phyloP scores from a whole-genome alignment of 2,329 filamentous ascomycete genomes.

The Arthrobotrys entomopaga region DNA sequence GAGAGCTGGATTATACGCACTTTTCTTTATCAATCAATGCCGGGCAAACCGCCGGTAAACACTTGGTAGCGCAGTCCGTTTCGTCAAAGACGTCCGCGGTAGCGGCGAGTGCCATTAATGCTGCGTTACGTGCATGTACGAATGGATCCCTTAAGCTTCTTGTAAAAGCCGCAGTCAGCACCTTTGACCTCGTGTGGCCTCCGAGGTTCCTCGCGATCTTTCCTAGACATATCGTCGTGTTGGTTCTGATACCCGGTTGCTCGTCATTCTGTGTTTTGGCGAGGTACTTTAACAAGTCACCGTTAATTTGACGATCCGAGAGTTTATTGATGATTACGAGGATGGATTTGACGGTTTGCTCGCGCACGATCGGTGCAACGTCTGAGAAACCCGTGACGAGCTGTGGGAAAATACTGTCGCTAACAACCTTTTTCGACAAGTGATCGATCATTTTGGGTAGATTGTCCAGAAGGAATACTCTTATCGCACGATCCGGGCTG shows the following conservation, averaged over 20 bases:
- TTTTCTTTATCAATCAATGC: slow-evolving; percentile 94
- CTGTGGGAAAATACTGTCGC: slow-evolving; percentile 95
- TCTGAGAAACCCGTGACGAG: slow-evolving; percentile 97
- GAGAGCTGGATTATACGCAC: slow-evolving; percentile 61
- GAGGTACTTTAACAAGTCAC: slow-evolving; percentile 86
- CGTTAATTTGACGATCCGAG: slow-evolving; percentile 91
- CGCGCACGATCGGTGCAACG: slow-evolving; percentile 85
- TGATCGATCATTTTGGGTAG: slow-evolving; percentile 91
- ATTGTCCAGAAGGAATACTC: slow-evolving; percentile 89
- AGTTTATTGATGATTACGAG: slow-evolving; percentile 83
- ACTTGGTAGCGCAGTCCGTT: slow-evolving; percentile 84
- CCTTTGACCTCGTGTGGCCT: slow-evolving; percentile 80
- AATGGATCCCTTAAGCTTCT: slow-evolving; percentile 92
- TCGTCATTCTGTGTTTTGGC: slow-evolving; percentile 98
- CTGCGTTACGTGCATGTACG: slow-evolving; percentile 89
- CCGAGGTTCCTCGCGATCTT: slow-evolving; percentile 94
- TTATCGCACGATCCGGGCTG: slow-evolving; percentile 89
- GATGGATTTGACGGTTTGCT: slow-evolving; percentile 95
- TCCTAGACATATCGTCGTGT: slow-evolving; percentile 95
- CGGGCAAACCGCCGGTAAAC: slow-evolving; percentile 85
- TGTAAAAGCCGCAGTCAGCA: slow-evolving; percentile 90
- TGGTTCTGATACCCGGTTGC: slow-evolving; percentile 94
- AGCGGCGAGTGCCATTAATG: slow-evolving; percentile 83
- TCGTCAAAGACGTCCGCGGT: slow-evolving; percentile 88
- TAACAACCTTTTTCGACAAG: slow-evolving; percentile 85